Conservation (phyloP, 2,329 filamentous ascomycete genomes). For the Orbilia blumenaviensis region DNA sequence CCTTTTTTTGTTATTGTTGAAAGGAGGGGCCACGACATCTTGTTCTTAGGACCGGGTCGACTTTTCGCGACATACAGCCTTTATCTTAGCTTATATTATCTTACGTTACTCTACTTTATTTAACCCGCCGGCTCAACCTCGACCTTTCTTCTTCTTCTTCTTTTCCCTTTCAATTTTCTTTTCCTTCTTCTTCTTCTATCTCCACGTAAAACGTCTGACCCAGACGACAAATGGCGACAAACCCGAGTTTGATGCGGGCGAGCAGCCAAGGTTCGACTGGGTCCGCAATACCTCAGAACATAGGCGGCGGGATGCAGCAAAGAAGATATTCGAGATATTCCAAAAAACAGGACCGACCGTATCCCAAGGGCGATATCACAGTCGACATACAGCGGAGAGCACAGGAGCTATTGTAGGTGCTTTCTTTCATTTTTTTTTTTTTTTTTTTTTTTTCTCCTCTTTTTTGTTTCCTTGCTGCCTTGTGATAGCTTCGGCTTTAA, state of each 20-base stretch:
- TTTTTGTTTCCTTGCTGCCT: too few species aligned
- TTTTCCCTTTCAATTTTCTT: not conserved
- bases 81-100: too few species aligned
- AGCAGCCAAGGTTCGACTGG: slow-evolving; percentile 49
- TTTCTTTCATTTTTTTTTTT: slow-evolving; percentile 6
- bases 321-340: slow-evolving; percentile 49
- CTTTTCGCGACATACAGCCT: not conserved
- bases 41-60: slow-evolving; percentile 22
- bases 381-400: slow-evolving; percentile 56
- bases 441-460: too few species aligned
- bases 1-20: too few species aligned
- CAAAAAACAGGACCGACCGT: slow-evolving; percentile 54
- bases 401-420: slow-evolving; percentile 54
- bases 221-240: slow-evolving; percentile 39
- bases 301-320: slow-evolving; percentile 38
- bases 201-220: not conserved
- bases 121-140: too few species aligned
- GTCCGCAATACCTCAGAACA: slow-evolving; percentile 14
- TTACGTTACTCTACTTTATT: too few species aligned
- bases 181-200: slow-evolving; percentile 5
- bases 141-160: not conserved
- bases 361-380: slow-evolving; percentile 56
- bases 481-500: slow-evolving; percentile 4
- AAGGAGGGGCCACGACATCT: not conserved
- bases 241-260: slow-evolving; percentile 42